phyloP scores from a whole-genome alignment of 2,329 filamentous ascomycete species.

The Xylaria multiplex region DNA sequence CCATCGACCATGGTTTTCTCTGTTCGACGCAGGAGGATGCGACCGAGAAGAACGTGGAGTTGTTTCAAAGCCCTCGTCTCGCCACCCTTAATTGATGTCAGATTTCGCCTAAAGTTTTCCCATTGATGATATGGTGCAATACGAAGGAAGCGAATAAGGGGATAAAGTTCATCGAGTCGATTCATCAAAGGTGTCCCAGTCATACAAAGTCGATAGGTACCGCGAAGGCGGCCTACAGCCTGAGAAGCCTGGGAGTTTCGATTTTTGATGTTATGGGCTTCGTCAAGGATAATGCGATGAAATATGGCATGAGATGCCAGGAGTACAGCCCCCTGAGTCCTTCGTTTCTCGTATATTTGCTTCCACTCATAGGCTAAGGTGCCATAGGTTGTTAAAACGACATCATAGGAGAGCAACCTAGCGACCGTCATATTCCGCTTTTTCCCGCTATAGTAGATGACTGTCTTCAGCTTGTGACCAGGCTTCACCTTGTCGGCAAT shows the following conservation, averaged over 20 bases:
- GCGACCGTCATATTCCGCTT: conserved; percentile 40
- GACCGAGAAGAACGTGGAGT: conserved; percentile 80
- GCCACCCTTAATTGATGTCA: conserved; percentile 56
- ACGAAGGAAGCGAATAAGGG: conserved; percentile 79
- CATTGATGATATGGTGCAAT: conserved; percentile 79
- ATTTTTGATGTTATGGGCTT: conserved; percentile 87
- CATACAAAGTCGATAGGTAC: conserved; percentile 78
- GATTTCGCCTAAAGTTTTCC: conserved; percentile 67
- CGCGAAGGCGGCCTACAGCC: conserved; percentile 67
- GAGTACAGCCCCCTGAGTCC: conserved; percentile 64
- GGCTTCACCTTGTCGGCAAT: conserved; percentile 46
- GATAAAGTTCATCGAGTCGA: conserved; percentile 79
- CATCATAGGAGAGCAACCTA: conserved; percentile 72
- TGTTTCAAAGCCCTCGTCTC: conserved; percentile 70
- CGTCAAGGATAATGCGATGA: conserved; percentile 81
- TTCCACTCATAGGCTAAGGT: conserved; percentile 76
- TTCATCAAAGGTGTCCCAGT: conserved; percentile 94
- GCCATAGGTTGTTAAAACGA: conserved; percentile 83
- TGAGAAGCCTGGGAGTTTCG: conserved; percentile 69
- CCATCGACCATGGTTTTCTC: conserved; percentile 85
- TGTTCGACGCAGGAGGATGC: conserved; percentile 83
- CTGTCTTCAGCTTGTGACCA: conserved; percentile 42
- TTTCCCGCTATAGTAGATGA: conserved; percentile 43
- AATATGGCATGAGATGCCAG: conserved; percentile 60
- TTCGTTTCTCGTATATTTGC: conserved; percentile 55